Evolutionary conservation across 768 basidiomycete species (phyloP).

Genomic region (Tremella yokohamensis): DNA sequence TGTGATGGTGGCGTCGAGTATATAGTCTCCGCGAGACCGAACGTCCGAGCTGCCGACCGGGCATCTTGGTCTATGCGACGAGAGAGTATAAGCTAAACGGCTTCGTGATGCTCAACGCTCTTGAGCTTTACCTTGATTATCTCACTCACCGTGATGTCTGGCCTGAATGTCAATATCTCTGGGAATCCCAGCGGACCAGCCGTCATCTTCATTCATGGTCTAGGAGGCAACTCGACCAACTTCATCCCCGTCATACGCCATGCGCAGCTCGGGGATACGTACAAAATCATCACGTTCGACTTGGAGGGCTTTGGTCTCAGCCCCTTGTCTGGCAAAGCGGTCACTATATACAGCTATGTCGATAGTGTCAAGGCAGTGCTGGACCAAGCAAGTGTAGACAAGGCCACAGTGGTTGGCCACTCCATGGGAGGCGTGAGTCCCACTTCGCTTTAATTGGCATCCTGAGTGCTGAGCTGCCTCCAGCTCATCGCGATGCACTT

Average conservation of each 20-base stretch:
- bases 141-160: too few relatives aligned
- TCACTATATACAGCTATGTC: not conserved
- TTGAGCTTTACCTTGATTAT: too few relatives aligned
- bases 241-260: not conserved
- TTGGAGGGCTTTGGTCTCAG: slow-evolving; percentile 7
- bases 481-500: slow-evolving; percentile 1
- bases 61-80: too few relatives aligned
- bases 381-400: not conserved
- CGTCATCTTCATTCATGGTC: slow-evolving; percentile 11
- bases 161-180: not conserved
- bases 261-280: not conserved
- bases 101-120: too few relatives aligned
- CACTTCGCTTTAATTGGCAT: not conserved
- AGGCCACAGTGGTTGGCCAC: not conserved
- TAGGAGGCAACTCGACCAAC: slow-evolving; percentile 2
- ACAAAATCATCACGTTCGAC: slow-evolving; percentile 6
- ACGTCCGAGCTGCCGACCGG: too few relatives aligned
- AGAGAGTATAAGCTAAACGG: too few relatives aligned
- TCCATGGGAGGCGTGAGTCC: slow-evolving; percentile 1
- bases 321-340: not conserved
- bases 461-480: not conserved
- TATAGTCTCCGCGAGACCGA: too few relatives aligned
- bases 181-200: not conserved
- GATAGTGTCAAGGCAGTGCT: slow-evolving; percentile 4
- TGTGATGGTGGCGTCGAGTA: too few relatives aligned